Evolutionary conservation across 192 early-diverging fungal genomes (phyloP).

Genomic region (Irineochytrium annulatum): DNA sequence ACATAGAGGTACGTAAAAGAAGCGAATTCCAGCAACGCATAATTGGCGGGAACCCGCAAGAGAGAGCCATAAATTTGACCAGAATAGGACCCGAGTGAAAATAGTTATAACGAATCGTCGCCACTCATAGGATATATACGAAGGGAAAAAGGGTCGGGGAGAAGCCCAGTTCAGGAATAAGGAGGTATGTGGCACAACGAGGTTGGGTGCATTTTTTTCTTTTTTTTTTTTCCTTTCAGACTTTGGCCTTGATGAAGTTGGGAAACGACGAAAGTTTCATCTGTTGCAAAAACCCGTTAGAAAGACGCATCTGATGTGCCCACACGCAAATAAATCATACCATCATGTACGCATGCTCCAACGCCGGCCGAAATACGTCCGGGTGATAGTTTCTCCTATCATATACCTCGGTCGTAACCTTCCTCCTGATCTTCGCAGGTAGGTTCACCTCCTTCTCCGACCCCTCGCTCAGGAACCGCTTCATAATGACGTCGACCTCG

Average conservation of each 20-base stretch:
- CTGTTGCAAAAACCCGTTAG: not conserved
- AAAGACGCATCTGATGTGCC: not conserved
- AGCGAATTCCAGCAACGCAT: no score
- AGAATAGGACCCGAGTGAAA: no score
- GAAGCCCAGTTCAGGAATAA: no score
- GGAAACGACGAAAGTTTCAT: not conserved
- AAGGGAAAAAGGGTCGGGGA: no score
- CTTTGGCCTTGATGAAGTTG: conserved; percentile 1
- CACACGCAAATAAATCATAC: not conserved
- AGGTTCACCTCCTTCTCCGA: conserved; percentile 28
- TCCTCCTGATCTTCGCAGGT: conserved; percentile 25
- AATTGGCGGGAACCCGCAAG: no score
- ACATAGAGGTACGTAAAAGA: no score
- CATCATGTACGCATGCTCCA: conserved; percentile 29
- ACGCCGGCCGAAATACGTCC: conserved; percentile 22
- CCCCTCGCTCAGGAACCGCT: conserved; percentile 18
- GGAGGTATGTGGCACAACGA: no score
- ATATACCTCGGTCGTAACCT: conserved; percentile 18
- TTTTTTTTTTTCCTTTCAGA: no score
- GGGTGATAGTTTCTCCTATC: conserved; percentile 35
- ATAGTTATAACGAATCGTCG: no score
- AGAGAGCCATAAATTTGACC: no score
- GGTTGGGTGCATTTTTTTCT: no score
- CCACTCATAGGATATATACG: no score
- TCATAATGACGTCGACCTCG: conserved; percentile 20